Evolutionary conservation across 208 protist genomes (phyloP).

Genomic region (Acanthamoeba sp.): DNA sequence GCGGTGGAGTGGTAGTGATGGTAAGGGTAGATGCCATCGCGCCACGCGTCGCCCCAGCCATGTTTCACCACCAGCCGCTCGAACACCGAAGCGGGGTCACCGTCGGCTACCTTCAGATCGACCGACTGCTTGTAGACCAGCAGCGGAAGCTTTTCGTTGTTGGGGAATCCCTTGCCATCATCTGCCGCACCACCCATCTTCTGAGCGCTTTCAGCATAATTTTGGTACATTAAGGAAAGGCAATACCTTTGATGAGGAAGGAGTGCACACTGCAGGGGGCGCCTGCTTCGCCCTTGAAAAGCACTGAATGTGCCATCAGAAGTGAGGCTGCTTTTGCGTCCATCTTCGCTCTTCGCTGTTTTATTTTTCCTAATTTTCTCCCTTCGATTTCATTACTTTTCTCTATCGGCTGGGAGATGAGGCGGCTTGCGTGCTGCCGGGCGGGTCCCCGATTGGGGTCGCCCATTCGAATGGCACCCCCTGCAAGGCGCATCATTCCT

Average conservation of each 20-base stretch:
- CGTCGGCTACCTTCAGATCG: neutral
- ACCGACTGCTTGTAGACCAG: constrained; percentile 2
- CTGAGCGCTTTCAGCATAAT: neutral
- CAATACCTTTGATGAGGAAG: neutral
- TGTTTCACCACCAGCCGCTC: neutral
- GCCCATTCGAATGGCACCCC: no score
- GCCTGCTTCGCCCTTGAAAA: neutral
- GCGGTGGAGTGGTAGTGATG: constrained; percentile 64
- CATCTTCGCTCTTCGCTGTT: neutral
- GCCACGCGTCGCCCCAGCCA: constrained; percentile 9
- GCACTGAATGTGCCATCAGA: neutral
- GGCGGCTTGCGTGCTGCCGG: neutral
- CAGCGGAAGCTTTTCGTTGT: constrained; percentile 23
- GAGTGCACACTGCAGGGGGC: neutral
- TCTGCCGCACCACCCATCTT: neutral
- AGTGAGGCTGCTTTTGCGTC: neutral
- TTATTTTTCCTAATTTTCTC: no score
- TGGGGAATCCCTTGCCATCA: constrained; percentile 31
- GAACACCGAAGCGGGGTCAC: neutral
- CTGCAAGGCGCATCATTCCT: no score
- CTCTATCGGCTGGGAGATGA: neutral
- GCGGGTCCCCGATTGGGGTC: neutral
- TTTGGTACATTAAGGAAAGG: neutral
- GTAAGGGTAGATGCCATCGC: constrained; percentile 24
- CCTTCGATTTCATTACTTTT: no score